Evolutionary conservation across 2,329 filamentous ascomycete species (phyloP).

Genomic region (Colletotrichum kahawae): DNA sequence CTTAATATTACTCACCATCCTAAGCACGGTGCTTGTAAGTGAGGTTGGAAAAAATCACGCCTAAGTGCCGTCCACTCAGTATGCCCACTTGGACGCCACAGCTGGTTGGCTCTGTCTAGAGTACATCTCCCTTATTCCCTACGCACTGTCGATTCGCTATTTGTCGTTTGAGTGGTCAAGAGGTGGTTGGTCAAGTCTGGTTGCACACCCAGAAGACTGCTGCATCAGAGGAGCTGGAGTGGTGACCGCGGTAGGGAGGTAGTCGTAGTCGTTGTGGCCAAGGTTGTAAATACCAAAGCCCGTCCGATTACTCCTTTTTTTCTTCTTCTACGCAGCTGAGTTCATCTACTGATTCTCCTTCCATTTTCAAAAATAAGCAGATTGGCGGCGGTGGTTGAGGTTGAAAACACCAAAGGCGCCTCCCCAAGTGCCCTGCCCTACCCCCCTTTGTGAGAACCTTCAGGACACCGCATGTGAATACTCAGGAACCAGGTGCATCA

Average conservation of each 20-base stretch:
- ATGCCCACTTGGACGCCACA: background rate
- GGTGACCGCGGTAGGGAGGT: background rate
- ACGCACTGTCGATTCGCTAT: background rate
- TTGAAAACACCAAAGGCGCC: background rate
- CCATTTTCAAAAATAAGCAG: background rate
- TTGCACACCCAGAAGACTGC: background rate
- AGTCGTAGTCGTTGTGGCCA: background rate
- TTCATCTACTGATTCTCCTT: background rate
- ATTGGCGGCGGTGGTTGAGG: background rate
- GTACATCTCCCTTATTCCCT: background rate
- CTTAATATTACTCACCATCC: background rate
- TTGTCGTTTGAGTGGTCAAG: background rate
- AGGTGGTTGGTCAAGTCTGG: background rate
- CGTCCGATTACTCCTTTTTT: background rate
- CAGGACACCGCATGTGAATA: background rate
- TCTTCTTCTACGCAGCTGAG: background rate
- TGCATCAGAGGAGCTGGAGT: background rate
- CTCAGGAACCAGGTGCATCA: background rate
- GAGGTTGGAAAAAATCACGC: background rate
- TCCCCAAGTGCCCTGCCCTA: background rate
- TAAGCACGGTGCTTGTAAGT: background rate
- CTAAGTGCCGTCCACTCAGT: background rate
- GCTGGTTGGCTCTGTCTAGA: background rate
- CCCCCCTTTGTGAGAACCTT: background rate
- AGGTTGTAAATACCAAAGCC: background rate